phyloP scores from a whole-genome alignment of 805 yeast species.

The Metschnikowia noctiluminum region DNA sequence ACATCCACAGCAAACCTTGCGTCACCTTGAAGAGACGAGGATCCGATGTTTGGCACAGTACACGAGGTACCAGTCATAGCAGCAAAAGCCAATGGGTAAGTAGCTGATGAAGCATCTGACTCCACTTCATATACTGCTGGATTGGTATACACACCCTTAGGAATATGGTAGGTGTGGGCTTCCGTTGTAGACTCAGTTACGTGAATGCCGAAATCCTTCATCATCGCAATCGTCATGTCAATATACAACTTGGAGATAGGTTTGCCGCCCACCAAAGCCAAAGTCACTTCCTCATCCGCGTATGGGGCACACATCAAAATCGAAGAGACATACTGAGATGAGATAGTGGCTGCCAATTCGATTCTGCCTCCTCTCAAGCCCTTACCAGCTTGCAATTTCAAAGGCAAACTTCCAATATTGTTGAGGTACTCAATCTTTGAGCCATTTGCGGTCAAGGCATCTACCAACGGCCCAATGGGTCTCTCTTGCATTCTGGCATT shows the following conservation, averaged over 20 bases:
- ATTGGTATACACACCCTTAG: constrained; percentile 73
- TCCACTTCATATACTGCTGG: constrained; percentile 88
- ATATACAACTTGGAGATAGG: constrained; percentile 95
- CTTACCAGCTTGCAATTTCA: constrained; percentile 63
- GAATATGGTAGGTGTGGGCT: constrained; percentile 85
- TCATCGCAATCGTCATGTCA: constrained; percentile 96
- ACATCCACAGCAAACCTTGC: constrained; percentile 95
- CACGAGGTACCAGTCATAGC: constrained; percentile 93
- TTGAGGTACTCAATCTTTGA: constrained; percentile 69
- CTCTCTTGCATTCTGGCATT: constrained; percentile 96
- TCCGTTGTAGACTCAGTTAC: constrained; percentile 71
- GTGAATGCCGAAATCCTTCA: constrained; percentile 81
- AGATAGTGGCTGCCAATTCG: constrained; percentile 91
- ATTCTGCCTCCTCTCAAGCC: constrained; percentile 87
- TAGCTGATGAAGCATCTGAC: constrained; percentile 96
- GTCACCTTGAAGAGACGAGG: constrained; percentile 90
- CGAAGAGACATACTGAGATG: constrained; percentile 96
- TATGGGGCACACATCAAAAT: constrained; percentile 97
- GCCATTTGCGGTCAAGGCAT: constrained; percentile 82
- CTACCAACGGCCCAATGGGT: constrained; percentile 94
- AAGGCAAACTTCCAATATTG: constrained; percentile 78
- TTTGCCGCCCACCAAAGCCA: constrained; percentile 89
- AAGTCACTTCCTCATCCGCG: constrained; percentile 82
- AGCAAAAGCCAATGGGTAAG: constrained; percentile 96
- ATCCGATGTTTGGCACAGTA: constrained; percentile 92